These are phyloP conservation scores for Acanthamoeba lugdunensis DNA, from an alignment of 208 protist species.

Conservation along the genomic window DNA sequence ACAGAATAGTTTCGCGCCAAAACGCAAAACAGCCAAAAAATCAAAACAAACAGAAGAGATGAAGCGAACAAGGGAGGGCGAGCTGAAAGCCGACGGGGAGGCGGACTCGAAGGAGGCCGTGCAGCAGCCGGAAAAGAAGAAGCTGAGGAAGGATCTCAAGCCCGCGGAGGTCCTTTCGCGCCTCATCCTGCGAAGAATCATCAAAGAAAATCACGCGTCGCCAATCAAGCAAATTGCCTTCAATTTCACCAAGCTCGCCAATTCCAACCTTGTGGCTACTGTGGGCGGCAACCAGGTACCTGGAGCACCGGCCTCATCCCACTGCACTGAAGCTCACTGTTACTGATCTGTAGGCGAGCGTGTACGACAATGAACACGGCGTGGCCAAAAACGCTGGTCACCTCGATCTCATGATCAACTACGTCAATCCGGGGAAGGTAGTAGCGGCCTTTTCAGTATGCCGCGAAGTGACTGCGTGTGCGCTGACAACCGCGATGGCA, in stretches of 20 bases:
- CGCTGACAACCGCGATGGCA: neutral
- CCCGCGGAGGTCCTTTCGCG: neutral
- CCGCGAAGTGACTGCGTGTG: neutral
- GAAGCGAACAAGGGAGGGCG: conserved; percentile 7
- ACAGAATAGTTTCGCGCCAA: neutral
- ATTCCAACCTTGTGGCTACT: conserved; percentile 61
- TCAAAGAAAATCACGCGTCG: conserved; percentile 69
- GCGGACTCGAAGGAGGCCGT: neutral
- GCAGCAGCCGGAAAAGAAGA: neutral
- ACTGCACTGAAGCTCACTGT: neutral
- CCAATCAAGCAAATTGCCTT: conserved; percentile 70
- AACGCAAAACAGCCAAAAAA: neutral
- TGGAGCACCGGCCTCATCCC: neutral
- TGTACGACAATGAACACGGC: conserved; percentile 70
- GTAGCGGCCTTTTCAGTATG: neutral
- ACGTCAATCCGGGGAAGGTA: conserved; percentile 42
- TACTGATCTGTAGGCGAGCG: neutral
- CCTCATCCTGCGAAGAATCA: conserved; percentile 57
- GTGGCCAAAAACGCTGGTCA: conserved; percentile 18
- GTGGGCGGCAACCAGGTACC: conserved; percentile 47
- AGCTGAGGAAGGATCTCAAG: neutral
- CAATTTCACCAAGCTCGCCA: conserved; percentile 46
- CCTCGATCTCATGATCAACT: conserved; percentile 66
- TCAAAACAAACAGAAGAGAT: neutral
- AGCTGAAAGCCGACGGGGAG: neutral